phyloP scores from a whole-genome alignment of 208 protist genomes.

The Vickermania ingenoplastis region DNA sequence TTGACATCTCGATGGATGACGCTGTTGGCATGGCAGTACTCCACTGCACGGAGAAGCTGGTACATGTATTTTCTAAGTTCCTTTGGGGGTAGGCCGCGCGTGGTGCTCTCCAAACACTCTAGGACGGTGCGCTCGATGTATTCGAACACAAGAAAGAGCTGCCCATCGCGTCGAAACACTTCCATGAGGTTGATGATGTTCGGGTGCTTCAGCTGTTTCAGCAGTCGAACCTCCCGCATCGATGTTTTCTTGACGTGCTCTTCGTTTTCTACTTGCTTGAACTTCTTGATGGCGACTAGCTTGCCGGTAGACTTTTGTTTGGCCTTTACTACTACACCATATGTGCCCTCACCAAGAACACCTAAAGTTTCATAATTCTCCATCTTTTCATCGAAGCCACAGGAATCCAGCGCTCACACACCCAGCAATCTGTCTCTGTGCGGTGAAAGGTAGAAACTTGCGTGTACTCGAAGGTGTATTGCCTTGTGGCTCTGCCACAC shows the following conservation, averaged over 20 bases:
- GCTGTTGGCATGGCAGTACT: constrained; percentile 91
- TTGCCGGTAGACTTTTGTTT: constrained; percentile 87
- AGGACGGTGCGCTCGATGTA: constrained; percentile 91
- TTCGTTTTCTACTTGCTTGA: constrained; percentile 93
- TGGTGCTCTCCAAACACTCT: constrained; percentile 80
- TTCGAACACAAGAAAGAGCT: constrained; percentile 94
- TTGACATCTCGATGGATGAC: constrained; percentile 93
- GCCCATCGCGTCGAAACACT: constrained; percentile 88
- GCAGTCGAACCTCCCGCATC: constrained; percentile 87
- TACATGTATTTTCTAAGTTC: constrained; percentile 85
- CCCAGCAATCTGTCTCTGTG: no score
- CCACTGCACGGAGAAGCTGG: constrained; percentile 90
- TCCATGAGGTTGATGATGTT: constrained; percentile 93
- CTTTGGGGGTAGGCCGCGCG: constrained; percentile 41
- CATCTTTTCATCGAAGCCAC: constrained; percentile 24
- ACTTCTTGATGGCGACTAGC: constrained; percentile 95
- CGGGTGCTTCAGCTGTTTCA: constrained; percentile 91
- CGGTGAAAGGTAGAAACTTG: no score
- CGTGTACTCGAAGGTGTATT: no score
- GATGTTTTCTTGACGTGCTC: constrained; percentile 92
- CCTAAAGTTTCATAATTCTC: constrained; percentile 90
- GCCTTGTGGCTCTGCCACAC: no score
- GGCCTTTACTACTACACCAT: constrained; percentile 92
- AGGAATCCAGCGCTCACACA: no score
- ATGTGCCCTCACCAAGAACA: constrained; percentile 91